A percentile compares a stretch with the other conserved stretches of the same genome.
These are phyloP conservation scores for Umbelopsis ramanniana DNA, from an alignment of 192 early-diverging fungal species.

Conservation along the genomic window DNA sequence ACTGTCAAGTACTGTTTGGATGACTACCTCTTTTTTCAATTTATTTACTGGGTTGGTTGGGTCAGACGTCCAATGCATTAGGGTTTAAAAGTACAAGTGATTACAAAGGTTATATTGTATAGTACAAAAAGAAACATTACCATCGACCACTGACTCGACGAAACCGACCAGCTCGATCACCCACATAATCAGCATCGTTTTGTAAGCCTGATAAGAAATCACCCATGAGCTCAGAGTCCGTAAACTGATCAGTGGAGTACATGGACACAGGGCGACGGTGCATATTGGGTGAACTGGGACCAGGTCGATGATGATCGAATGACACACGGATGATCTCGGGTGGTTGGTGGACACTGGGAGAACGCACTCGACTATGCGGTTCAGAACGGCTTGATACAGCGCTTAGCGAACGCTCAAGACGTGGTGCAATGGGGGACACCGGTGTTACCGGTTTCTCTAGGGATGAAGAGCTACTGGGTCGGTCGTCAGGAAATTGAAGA, in stretches of 20 bases:
- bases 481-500: not conserved
- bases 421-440: not conserved
- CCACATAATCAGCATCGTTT: constrained; percentile 42
- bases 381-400: not conserved
- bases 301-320: not conserved
- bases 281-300: not conserved
- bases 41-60: too few relatives aligned
- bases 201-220: constrained; percentile 39
- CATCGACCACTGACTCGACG: constrained; percentile 14
- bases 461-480: not conserved
- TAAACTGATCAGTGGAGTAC: not conserved
- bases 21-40: too few relatives aligned
- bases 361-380: not conserved
- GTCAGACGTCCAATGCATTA: too few relatives aligned
- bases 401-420: constrained; percentile 3
- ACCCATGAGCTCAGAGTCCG: constrained; percentile 33
- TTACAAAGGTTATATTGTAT: not conserved
- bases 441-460: not conserved
- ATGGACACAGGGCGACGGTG: constrained; percentile 12
- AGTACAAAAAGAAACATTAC: not conserved
- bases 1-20: too few relatives aligned
- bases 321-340: constrained; percentile 12
- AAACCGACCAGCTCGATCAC: constrained; percentile 29
- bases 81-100: too few relatives aligned
- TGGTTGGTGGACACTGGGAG: not conserved